Percentiles rank a stretch among this genome's conserved stretches.
Evolutionary conservation across 2,329 filamentous ascomycete species (phyloP).

Genomic region (Fusarium nanum): DNA sequence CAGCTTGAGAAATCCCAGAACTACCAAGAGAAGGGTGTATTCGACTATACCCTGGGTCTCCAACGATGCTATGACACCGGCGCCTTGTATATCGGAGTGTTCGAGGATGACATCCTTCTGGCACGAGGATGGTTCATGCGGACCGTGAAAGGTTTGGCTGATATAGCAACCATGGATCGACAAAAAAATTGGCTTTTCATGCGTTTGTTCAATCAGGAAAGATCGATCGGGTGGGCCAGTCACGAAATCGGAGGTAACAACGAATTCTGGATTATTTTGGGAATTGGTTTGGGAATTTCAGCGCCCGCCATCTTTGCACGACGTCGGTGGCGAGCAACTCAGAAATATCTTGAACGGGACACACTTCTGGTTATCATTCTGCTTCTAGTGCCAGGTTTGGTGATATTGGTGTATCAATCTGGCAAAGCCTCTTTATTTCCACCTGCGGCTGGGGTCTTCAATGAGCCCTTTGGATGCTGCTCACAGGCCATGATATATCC

Average conservation of each 20-base stretch:
- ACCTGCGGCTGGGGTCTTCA: background rate
- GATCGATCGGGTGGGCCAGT: slow-evolving; percentile 20
- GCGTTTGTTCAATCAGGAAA: slow-evolving; percentile 24
- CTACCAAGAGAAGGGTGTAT: slow-evolving; percentile 20
- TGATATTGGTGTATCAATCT: slow-evolving; percentile 18
- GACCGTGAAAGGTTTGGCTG: background rate
- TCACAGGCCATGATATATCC: slow-evolving; percentile 29
- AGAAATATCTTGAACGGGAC: background rate
- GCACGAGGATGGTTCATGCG: slow-evolving; percentile 15
- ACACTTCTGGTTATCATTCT: background rate
- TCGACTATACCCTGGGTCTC: slow-evolving; percentile 12
- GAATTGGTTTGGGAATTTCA: background rate
- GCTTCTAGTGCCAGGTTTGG: slow-evolving; percentile 15
- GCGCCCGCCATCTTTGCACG: background rate
- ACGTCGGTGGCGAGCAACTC: slow-evolving; percentile 3
- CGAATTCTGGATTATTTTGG: slow-evolving; percentile 12
- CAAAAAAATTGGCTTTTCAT: slow-evolving; percentile 19
- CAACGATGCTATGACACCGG: slow-evolving; percentile 14
- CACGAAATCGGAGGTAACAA: slow-evolving; percentile 16
- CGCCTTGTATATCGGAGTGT: slow-evolving; percentile 14
- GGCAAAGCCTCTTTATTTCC: slow-evolving; percentile 27
- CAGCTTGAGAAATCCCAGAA: background rate
- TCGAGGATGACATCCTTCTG: slow-evolving; percentile 23
- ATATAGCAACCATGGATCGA: background rate
- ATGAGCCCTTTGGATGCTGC: slow-evolving; percentile 25